Base-by-base conservation (phyloP, 768 basidiomycete species). In the Wakefieldia striispora region DNA sequence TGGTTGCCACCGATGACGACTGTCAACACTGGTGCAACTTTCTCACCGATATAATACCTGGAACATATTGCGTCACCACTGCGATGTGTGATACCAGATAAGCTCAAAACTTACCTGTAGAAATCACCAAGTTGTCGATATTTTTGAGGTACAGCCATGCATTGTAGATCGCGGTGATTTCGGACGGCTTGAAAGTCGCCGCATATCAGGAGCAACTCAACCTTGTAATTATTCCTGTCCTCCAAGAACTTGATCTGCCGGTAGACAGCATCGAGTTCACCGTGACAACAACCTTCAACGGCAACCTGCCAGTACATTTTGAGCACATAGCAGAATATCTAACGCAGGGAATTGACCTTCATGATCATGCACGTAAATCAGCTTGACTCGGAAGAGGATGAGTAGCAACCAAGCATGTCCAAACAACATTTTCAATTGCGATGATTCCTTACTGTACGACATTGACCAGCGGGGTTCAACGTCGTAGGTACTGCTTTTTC, bases 1-100 rank as follows among this genome's bases (percentile, higher is more conserved):
- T 98, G 97, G 64, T 98, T 98, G 9, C 97, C 97, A 14, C 97
- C 97, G 61, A 98, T 97, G 42, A 98, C 83, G 12, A 99, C 74
- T 0, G 97, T 99, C 65, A 95, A 69, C 4, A 95, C 67, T 0
- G 95, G 93, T 2, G 95, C 94, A n/a, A 57, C 70, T 61, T 76
- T 84, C 62, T 87, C 76, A 1, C 92, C 91, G 1, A 82, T 84
- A 62, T 99, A 97, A 67, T 98, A 99, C 61, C 88, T 91, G 40
- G 39, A 49, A 31, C 26, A 46, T 49, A 21, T 43, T 41, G 19
- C 2, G 37, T 58, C 19, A 45, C 20, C 38, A 21, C 19, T 49
- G 40, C 20, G 10, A 47, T 38, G 24, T 33, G 44, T n/a, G 5
- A 31, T 23, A 14, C 16, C 34, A 23, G 16, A 48, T 19, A 45